A percentile compares a stretch with the other conserved stretches of the same genome.
These are phyloP conservation scores for Flaveria sonorensis DNA, from an alignment of 129 eudicot species.

Conservation along the genomic window DNA sequence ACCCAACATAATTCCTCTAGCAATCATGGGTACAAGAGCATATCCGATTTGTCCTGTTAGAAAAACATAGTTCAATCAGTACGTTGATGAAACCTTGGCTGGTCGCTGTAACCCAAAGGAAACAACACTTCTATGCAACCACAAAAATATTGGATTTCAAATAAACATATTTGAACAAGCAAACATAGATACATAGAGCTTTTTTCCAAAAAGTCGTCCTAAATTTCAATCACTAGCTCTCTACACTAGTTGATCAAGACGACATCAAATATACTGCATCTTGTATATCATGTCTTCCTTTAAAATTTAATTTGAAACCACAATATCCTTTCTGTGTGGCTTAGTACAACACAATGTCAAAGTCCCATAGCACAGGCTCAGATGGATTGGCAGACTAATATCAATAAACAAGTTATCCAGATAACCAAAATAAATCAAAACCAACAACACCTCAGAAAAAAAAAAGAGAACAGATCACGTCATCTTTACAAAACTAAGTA, in stretches of 20 bases:
- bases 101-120: neutral
- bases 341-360: slow-evolving; percentile 3
- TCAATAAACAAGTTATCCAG: neutral
- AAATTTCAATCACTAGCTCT: neutral
- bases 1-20: slow-evolving; percentile 97
- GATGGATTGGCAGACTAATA: slow-evolving; percentile 20
- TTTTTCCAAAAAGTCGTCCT: neutral
- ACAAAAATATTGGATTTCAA: neutral
- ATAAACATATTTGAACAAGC: neutral
- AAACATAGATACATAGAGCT: neutral
- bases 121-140: neutral
- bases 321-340: neutral
- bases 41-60: slow-evolving; percentile 94
- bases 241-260: neutral
- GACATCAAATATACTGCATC: neutral
- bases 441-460: neutral
- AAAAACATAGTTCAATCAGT: slow-evolving; percentile 23
- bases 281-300: neutral
- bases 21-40: slow-evolving; percentile 99
- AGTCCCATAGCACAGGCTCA: slow-evolving; percentile 6
- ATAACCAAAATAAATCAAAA: neutral
- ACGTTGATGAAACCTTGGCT: neutral
- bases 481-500: neutral
- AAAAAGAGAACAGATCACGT: neutral
- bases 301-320: too few species aligned